phyloP scores from a whole-genome alignment of 139 green algal genomes.

The Trebouxia sp. region DNA sequence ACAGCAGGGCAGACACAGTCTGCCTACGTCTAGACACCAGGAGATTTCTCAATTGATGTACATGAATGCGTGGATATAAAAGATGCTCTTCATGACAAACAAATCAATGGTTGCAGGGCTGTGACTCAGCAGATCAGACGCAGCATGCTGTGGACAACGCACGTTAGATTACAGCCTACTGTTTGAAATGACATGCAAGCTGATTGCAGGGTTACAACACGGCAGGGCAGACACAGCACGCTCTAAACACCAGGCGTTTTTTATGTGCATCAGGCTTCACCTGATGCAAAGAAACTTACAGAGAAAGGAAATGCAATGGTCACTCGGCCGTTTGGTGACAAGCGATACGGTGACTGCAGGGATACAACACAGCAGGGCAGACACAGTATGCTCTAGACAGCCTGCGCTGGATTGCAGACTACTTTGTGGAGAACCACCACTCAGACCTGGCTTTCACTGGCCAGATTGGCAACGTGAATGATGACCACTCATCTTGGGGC shows the following conservation, averaged over 20 bases:
- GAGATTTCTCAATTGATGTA: too few species aligned
- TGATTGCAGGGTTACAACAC: constrained; percentile 34
- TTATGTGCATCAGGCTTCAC: too few species aligned
- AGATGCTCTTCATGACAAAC: too few species aligned
- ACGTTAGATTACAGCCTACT: constrained; percentile 57
- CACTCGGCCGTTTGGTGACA: too few species aligned
- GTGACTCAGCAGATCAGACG: constrained; percentile 19
- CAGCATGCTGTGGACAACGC: constrained; percentile 35
- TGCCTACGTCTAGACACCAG: too few species aligned
- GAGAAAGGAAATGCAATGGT: too few species aligned
- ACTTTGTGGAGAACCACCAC: constrained; percentile 55
- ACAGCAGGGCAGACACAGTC: constrained; percentile 30
- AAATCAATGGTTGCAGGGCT: constrained; percentile 18
- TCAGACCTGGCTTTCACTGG: constrained; percentile 36
- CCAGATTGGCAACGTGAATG: constrained; percentile 39
- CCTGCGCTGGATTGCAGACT: constrained; percentile 60
- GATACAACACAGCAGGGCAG: constrained; percentile 33
- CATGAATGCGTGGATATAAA: too few species aligned
- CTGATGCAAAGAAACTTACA: background rate
- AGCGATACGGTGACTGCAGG: constrained; percentile 5
- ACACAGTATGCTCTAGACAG: constrained; percentile 34
- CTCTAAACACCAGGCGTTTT: constrained; percentile 45
- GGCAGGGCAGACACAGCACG: constrained; percentile 26
- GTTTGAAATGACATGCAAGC: too few species aligned
- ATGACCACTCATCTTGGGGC: constrained; percentile 68